A percentile compares a stretch with the other conserved stretches of the same genome.
phyloP scores from a whole-genome alignment of 2,329 filamentous ascomycete genomes.

The Ramularia endophylla region DNA sequence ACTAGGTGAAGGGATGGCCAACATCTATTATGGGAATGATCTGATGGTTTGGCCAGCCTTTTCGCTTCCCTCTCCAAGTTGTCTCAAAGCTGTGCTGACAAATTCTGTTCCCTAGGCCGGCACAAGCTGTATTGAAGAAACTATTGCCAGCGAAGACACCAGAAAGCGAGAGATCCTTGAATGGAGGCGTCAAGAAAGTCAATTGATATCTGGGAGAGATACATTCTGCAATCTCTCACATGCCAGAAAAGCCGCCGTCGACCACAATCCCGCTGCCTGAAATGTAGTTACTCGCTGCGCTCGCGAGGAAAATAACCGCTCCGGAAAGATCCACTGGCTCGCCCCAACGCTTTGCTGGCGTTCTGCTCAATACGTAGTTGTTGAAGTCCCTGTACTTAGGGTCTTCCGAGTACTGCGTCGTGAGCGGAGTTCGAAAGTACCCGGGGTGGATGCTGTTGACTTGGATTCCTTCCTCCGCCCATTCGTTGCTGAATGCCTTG shows the following conservation, averaged over 20 bases:
- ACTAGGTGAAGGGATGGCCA: too few relatives aligned
- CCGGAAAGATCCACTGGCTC: slow-evolving; percentile 81
- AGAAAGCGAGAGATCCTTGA: too few relatives aligned
- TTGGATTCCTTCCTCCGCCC: slow-evolving; percentile 66
- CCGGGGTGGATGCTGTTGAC: slow-evolving; percentile 85
- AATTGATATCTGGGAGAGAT: too few relatives aligned
- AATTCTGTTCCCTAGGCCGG: too few relatives aligned
- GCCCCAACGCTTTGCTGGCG: slow-evolving; percentile 79
- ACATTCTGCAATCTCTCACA: slow-evolving; percentile 2
- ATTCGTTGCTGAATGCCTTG: slow-evolving; percentile 79
- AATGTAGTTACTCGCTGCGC: slow-evolving; percentile 68
- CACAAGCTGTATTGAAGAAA: too few relatives aligned
- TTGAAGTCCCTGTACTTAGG: slow-evolving; percentile 42
- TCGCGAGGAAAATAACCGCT: slow-evolving; percentile 68
- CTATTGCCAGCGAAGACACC: too few relatives aligned
- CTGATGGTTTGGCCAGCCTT: too few relatives aligned
- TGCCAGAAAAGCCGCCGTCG: slow-evolving; percentile 62
- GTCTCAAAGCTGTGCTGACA: too few relatives aligned
- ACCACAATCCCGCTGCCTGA: slow-evolving; percentile 74
- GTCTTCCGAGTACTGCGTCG: slow-evolving; percentile 20
- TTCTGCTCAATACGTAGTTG: slow-evolving; percentile 68
- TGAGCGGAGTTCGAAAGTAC: slow-evolving; percentile 21
- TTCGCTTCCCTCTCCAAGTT: too few relatives aligned
- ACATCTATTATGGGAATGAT: too few relatives aligned
- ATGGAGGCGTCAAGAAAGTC: too few relatives aligned